Evolutionary conservation across 257 asterid species (phyloP).

Genomic region (Penstemon newberryi): DNA sequence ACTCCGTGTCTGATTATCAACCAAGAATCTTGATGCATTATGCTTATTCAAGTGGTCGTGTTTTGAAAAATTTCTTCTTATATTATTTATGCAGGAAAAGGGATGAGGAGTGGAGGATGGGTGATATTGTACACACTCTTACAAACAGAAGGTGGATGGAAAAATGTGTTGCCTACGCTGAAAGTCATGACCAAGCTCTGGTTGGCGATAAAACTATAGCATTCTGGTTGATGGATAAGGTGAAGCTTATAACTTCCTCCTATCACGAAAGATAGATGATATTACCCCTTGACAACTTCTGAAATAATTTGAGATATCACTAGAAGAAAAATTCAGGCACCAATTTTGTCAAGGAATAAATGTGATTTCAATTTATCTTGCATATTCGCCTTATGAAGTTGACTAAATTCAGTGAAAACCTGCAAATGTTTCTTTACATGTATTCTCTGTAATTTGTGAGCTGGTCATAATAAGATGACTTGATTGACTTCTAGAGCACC

Average conservation of each 20-base stretch:
- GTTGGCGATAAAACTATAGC: conserved; percentile 99
- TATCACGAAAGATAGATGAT: neutral
- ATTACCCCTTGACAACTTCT: neutral
- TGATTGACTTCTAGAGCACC: neutral
- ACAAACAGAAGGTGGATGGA: conserved; percentile 95
- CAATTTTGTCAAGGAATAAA: no score
- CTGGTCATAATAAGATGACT: neutral
- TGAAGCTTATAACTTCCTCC: conserved; percentile 31
- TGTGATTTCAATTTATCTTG: no score
- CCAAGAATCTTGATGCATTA: neutral
- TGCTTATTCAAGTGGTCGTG: neutral
- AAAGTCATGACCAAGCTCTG: conserved; percentile 97
- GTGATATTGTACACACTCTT: conserved; percentile 78
- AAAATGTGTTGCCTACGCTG: conserved; percentile 88
- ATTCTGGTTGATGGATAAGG: conserved; percentile 99
- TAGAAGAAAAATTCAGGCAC: no score
- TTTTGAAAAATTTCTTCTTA: conserved; percentile 20
- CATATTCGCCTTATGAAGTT: no score
- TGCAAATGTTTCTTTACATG: no score
- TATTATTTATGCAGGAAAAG: conserved; percentile 61
- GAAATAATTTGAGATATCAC: neutral
- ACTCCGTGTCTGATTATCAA: conserved; percentile 4
- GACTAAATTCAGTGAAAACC: no score
- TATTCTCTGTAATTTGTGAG: neutral
- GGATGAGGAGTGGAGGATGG: conserved; percentile 98